phyloP scores from a whole-genome alignment of 768 basidiomycete species.

The Leccinum pellstonianum region DNA sequence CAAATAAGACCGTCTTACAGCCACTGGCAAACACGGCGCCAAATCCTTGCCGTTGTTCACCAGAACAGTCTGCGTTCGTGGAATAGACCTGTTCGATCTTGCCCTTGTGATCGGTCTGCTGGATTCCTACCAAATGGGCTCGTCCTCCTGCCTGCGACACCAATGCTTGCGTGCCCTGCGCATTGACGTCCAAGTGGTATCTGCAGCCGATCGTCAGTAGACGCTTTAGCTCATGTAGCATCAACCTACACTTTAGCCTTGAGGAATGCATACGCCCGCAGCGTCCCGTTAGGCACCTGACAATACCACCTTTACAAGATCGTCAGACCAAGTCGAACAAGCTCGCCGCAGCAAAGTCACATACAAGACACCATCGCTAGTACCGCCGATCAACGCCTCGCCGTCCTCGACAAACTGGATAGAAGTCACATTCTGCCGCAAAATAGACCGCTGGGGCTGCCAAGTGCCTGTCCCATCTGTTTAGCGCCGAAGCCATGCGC shows the following conservation, averaged over 20 bases:
- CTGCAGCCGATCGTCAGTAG: slow-evolving; percentile 34
- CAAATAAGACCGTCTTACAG: slow-evolving; percentile 58
- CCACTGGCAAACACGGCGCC: slow-evolving; percentile 54
- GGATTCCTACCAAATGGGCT: slow-evolving; percentile 51
- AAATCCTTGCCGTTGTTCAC: slow-evolving; percentile 36
- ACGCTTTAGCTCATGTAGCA: background rate
- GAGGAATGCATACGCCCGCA: slow-evolving; percentile 59
- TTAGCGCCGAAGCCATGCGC: background rate
- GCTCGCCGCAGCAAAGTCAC: slow-evolving; percentile 17
- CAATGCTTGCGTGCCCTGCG: slow-evolving; percentile 48
- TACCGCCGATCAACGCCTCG: slow-evolving; percentile 63
- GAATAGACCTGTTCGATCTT: slow-evolving; percentile 54
- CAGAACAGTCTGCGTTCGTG: slow-evolving; percentile 33
- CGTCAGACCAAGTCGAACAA: slow-evolving; percentile 10
- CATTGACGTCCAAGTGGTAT: slow-evolving; percentile 52
- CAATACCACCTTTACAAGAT: slow-evolving; percentile 56
- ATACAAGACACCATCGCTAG: slow-evolving; percentile 67
- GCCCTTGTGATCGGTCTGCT: slow-evolving; percentile 49
- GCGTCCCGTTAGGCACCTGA: slow-evolving; percentile 63
- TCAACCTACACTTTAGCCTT: slow-evolving; percentile 54
- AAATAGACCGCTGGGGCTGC: slow-evolving; percentile 62
- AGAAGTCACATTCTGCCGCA: slow-evolving; percentile 61
- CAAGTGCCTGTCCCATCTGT: slow-evolving; percentile 47
- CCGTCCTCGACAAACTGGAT: slow-evolving; percentile 66
- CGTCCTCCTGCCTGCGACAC: slow-evolving; percentile 51